Base-by-base conservation (phyloP, 306 rosid genomes). In the Cicer chorassanicum region DNA sequence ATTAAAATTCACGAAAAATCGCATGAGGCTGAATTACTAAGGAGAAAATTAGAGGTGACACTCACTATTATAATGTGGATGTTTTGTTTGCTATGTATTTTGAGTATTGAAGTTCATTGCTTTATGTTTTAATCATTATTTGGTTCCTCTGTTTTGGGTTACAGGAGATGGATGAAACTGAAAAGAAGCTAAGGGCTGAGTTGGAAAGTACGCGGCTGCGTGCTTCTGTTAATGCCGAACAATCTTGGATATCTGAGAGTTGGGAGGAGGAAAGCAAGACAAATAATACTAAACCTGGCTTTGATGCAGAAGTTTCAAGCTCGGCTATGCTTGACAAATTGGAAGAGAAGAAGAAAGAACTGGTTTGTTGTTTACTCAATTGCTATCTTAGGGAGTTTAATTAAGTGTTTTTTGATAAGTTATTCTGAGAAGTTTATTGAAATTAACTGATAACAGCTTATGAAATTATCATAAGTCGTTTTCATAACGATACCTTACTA, bases 111-210 rank as follows among this genome's bases (percentile, higher is more conserved):
- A 42, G 29, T 8, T 60, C 16, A 39, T 62, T 50, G 14, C 65
- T 62, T 29, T 44, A 19, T 55, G 71, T 19, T 66, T 66, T 66
- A 66, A 13, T 63, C 61, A 19, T 53, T 49, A 15, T 34, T 41
- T 4, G n/a, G 53, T 46, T 81, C 6, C 71, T 16, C 34, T 49
- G 19, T 21, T 77, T 72, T 34, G 48, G 72, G 60, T 84, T 13
- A 39, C 62, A 94, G 98, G 97, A 88, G 68, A 77, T 90, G 84
- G 97, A 88, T 73, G 93, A 87, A 66, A 82, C 43, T 49, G 90
- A 83, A 63, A 85, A 83, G 81, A 81, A 68, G 60, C 85, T 94
- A 80, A 87, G 77, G 75, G 74, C 50, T 46, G 95, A 88, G 56
- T 80, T 83, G 40, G 85, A 86, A 44, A 76, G 73, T 72, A 71